These are phyloP conservation scores for Trichoderma sp. DNA, from an alignment of 2,329 filamentous ascomycete species.

Conservation along the genomic window DNA sequence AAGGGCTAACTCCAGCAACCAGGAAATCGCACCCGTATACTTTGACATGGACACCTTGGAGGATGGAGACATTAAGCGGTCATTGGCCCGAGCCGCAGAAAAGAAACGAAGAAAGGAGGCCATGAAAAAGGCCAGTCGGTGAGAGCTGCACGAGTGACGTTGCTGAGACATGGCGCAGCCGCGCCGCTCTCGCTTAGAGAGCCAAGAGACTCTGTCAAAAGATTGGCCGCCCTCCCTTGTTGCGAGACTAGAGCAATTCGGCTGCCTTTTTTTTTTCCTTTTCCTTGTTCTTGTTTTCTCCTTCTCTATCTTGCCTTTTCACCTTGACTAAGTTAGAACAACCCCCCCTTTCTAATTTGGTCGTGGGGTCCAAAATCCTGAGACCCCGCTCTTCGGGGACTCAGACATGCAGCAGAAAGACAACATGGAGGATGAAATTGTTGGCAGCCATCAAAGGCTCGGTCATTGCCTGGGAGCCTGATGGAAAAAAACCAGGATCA, in stretches of 20 bases:
- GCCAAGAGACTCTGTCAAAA: not conserved
- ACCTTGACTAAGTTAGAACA: not conserved
- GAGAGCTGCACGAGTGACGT: conserved; percentile 15
- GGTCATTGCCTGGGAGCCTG: not conserved
- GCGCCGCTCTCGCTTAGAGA: not conserved
- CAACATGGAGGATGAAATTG: not conserved
- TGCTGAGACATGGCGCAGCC: not conserved
- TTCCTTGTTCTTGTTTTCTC: not conserved
- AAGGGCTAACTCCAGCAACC: conserved; percentile 11
- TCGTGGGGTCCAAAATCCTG: not conserved
- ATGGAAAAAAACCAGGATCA: not conserved
- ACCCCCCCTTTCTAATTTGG: not conserved
- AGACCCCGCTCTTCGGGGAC: not conserved
- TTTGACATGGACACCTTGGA: conserved; percentile 82
- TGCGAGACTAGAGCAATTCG: not conserved
- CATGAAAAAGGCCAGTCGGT: conserved; percentile 47
- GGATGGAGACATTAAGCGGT: conserved; percentile 80
- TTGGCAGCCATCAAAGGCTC: not conserved
- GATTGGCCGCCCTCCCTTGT: not conserved
- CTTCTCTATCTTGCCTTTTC: not conserved
- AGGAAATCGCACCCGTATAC: conserved; percentile 93
- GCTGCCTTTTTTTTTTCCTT: not conserved
- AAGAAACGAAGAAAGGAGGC: conserved; percentile 60
- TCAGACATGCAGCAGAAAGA: not conserved
- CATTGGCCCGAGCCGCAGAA: conserved; percentile 56